Evolutionary conservation across 208 protist genomes (phyloP), one percentile per base, ranked within the genome.

Genomic region (Tritrichomonas musculus): DNA sequence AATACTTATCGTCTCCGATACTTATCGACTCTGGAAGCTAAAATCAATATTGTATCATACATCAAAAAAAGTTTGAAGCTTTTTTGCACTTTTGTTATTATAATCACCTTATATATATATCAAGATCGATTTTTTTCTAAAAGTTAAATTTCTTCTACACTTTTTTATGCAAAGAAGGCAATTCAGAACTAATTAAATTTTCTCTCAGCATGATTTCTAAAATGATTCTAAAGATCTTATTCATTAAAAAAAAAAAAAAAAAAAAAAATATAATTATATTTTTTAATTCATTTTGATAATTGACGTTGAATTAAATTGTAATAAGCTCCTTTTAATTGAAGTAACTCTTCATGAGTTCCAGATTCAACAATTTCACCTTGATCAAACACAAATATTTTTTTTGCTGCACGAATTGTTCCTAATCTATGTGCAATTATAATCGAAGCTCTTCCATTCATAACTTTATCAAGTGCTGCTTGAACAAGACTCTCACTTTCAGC

Each of bases 341-440:
- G 14, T 30, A 82, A 41, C 30, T 82, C 33, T 1, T 82, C 73
- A 30, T 82, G 73, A 11, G 73, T 50, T 3, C 73, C 73, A 22
- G 41, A 49, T 53, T 82, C 73, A 47, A 82, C 73, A 25, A 82
- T 50, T 53, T 82, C 73, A 0, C 73, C 73, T 14, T 25, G 20
- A 82, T 82, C 73, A 41, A 82, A 82, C 30, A 82, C 73, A 50
- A 53, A 82, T 53, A 82, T 82, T 36, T n/a, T 82, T n/a, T 82
- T 36, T n/a, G 73, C 73, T 30, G 11, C n/a, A 20, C 41, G 47
- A 20, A 53, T 82, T 82, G 73, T 82, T 82, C 73, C 73, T 4
- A 82, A 36, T 82, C 41, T 82, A 53, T 82, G 73, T 30, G 73
- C 73, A n/a, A 82, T 36, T 3, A 82, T 82, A 20, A 82, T 47